Evolutionary conservation across 306 rosid species (phyloP).

Genomic region (Corylus heterophylla): DNA sequence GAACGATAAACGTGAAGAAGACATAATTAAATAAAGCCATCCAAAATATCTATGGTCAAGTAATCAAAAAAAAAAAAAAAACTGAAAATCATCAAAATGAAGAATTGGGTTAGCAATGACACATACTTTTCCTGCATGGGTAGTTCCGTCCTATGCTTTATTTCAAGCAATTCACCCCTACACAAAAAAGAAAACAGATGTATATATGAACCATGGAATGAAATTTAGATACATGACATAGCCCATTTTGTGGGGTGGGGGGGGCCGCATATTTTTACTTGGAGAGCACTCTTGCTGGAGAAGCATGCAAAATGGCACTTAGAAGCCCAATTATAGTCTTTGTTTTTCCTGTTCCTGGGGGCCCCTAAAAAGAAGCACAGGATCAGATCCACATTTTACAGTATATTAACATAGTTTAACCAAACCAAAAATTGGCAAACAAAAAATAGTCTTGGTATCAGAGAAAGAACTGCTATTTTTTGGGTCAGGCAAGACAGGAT

Average conservation of each 20-base stretch:
- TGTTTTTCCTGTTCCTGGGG: constrained; percentile 99
- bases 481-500: neutral
- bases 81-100: constrained; percentile 18
- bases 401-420: neutral
- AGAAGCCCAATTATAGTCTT: constrained; percentile 93
- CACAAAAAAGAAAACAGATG: constrained; percentile 24
- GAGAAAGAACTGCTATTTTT: neutral
- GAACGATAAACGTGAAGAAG: neutral
- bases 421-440: neutral
- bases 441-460: neutral
- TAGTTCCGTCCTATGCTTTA: constrained; percentile 60
- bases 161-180: constrained; percentile 53
- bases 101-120: constrained; percentile 5
- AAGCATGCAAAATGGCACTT: constrained; percentile 90
- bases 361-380: constrained; percentile 65
- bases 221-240: neutral
- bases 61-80: neutral
- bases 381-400: constrained; percentile 31
- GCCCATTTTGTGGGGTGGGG: neutral
- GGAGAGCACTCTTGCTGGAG: constrained; percentile 76
- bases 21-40: neutral
- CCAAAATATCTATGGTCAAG: neutral
- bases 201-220: neutral
- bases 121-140: constrained; percentile 68
- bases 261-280: constrained; percentile 49